A percentile compares a stretch with the other conserved stretches of the same genome.
These are phyloP conservation scores for Heritiera fomes DNA, from an alignment of 345 rosid species.

Conservation along the genomic window DNA sequence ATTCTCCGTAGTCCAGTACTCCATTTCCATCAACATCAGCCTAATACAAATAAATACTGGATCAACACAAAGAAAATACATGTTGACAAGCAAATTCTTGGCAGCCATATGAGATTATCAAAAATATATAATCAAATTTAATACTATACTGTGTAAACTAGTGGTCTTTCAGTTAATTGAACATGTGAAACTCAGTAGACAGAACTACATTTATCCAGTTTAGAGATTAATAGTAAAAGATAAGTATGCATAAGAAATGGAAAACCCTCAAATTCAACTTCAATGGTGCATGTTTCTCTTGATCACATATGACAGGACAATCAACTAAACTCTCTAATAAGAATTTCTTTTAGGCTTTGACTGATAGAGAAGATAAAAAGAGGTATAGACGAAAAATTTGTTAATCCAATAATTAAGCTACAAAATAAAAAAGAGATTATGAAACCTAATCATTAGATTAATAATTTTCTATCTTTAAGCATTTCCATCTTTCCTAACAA, in stretches of 20 bases:
- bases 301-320: background rate
- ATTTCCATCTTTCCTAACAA: too few species aligned
- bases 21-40: slow-evolving; percentile 98
- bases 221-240: background rate
- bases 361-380: too few species aligned
- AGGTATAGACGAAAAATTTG: too few species aligned
- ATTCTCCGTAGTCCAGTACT: slow-evolving; percentile 84
- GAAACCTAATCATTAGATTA: too few species aligned
- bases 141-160: too few species aligned
- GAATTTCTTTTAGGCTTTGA: too few species aligned
- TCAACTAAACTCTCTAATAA: background rate
- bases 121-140: background rate
- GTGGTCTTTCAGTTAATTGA: background rate
- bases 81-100: background rate
- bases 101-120: background rate
- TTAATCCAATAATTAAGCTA: too few species aligned
- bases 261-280: background rate
- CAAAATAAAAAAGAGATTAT: too few species aligned
- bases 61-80: background rate
- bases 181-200: background rate
- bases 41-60: slow-evolving; percentile 38
- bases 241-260: background rate
- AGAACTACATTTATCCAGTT: background rate
- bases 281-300: background rate
- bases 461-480: too few species aligned